Evolutionary conservation across 441 rosid genomes (phyloP).

Genomic region (Gossypium lobatum): DNA sequence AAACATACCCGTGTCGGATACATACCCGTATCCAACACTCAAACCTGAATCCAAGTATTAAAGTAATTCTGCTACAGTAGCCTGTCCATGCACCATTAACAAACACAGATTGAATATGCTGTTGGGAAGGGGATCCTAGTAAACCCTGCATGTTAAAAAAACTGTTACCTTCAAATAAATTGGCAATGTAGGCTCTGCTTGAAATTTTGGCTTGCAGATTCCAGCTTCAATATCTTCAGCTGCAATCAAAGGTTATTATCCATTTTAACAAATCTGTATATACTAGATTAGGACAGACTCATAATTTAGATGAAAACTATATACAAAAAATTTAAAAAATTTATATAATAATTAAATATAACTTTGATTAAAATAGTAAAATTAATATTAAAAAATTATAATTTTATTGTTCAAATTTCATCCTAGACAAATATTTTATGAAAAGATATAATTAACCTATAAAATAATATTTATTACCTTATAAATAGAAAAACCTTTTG

Average conservation of each 20-base stretch:
- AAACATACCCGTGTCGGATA: neutral
- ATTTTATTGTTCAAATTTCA: too few relatives aligned
- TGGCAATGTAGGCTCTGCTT: slow-evolving; percentile 78
- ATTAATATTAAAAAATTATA: too few relatives aligned
- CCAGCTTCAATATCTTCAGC: slow-evolving; percentile 79
- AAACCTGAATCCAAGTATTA: neutral
- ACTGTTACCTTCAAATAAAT: slow-evolving; percentile 74
- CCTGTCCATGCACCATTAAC: slow-evolving; percentile 38
- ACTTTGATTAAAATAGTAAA: too few relatives aligned
- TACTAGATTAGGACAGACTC: too few relatives aligned
- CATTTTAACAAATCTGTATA: neutral
- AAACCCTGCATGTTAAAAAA: neutral
- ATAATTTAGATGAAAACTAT: too few relatives aligned
- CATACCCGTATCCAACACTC: neutral
- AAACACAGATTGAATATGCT: slow-evolving; percentile 19
- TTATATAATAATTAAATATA: too few relatives aligned
- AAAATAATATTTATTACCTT: too few relatives aligned
- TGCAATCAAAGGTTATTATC: slow-evolving; percentile 31
- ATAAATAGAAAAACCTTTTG: too few relatives aligned
- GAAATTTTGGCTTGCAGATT: slow-evolving; percentile 48
- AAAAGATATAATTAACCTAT: too few relatives aligned
- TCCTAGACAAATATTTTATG: too few relatives aligned
- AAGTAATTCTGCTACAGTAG: slow-evolving; percentile 34
- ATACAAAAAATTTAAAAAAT: too few relatives aligned
- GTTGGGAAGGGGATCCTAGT: neutral